These are phyloP conservation scores for Phaffomyces antillensis DNA, from an alignment of 805 yeast genomes.

Conservation along the genomic window DNA sequence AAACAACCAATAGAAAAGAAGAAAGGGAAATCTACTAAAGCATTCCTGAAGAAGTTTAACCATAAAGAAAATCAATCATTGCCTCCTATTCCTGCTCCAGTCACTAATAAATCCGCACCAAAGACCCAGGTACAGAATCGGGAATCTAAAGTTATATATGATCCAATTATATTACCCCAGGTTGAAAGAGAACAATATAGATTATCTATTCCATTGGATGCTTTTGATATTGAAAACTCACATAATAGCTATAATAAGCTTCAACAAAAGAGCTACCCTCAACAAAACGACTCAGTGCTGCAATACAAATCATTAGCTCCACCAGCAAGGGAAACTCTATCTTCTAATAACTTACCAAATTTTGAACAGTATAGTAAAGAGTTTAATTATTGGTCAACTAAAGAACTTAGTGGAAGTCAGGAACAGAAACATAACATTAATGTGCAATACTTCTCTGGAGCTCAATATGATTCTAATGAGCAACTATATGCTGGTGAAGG, in stretches of 20 bases:
- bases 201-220: constrained; percentile 20
- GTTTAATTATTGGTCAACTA: constrained; percentile 15
- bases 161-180: constrained; percentile 20
- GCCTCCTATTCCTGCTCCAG: background rate
- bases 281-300: background rate
- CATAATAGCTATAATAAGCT: background rate
- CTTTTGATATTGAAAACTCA: constrained; percentile 11
- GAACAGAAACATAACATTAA: background rate
- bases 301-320: constrained; percentile 13
- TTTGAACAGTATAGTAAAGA: constrained; percentile 1
- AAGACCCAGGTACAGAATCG: background rate
- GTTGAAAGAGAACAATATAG: constrained; percentile 22
- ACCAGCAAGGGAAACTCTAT: constrained; percentile 3
- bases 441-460: background rate
- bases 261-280: background rate
- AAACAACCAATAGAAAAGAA: background rate
- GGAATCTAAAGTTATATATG: constrained; percentile 8
- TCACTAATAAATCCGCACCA: background rate
- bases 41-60: background rate
- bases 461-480: background rate
- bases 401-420: background rate
- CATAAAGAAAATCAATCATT: background rate
- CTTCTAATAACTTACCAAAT: background rate
- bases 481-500: background rate
- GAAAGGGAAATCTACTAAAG: background rate